Conservation (phyloP, 768 basidiomycete genomes). For the Hirschioporus abietinus region DNA sequence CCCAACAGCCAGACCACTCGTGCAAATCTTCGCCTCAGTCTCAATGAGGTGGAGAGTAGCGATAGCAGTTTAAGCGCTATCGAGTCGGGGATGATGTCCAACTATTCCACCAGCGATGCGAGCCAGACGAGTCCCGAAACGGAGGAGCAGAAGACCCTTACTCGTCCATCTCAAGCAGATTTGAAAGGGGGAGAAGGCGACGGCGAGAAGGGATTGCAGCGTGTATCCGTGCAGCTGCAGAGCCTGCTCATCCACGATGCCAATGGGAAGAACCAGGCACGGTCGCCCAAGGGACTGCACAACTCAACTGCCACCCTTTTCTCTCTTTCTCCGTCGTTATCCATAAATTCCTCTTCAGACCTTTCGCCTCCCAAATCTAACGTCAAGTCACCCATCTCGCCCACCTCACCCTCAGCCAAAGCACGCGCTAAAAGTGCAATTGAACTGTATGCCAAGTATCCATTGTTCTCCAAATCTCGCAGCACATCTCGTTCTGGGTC, state of each 20-base stretch:
- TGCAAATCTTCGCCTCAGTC: not conserved
- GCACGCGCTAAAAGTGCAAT: slow-evolving; percentile 21
- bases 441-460: slow-evolving; percentile 51
- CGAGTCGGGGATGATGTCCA: not conserved
- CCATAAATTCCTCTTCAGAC: not conserved
- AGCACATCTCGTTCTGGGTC: not conserved
- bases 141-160: not conserved
- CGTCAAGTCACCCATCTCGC: slow-evolving; percentile 14
- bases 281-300: no score
- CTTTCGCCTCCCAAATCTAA: not conserved
- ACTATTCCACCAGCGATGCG: not conserved
- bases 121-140: not conserved
- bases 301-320: not conserved
- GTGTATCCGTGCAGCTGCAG: not conserved
- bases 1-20: not conserved
- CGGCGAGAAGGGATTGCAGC: not conserved
- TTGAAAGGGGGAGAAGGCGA: not conserved
- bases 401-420: slow-evolving; percentile 22
- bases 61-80: not conserved
- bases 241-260: not conserved
- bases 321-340: not conserved
- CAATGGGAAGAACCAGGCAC: not conserved
- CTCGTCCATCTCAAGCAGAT: not conserved
- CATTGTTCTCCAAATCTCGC: slow-evolving; percentile 21
- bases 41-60: not conserved